Conservation (phyloP, 2,329 filamentous ascomycete species). For the Dendrostoma leiphaemia region DNA sequence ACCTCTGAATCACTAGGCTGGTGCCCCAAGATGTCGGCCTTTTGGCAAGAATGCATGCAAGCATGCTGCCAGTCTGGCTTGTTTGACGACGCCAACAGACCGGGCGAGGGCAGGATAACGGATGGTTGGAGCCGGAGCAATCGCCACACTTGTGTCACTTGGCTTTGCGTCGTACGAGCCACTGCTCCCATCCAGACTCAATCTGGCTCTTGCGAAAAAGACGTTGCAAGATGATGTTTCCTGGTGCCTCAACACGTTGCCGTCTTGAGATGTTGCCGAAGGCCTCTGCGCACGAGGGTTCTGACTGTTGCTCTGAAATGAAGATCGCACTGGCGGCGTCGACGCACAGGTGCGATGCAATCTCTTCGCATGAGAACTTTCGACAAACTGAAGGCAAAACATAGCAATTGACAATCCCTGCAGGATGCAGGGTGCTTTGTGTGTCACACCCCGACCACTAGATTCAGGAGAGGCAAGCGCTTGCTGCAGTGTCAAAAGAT, state of each 20-base stretch:
- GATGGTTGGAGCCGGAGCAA: neutral
- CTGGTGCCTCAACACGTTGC: neutral
- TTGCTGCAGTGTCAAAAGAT: too few species aligned
- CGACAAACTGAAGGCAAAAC: too few species aligned
- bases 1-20: neutral
- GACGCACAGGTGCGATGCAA: too few species aligned
- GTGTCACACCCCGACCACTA: too few species aligned
- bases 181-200: neutral
- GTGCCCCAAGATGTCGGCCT: neutral
- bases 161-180: neutral
- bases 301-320: too few species aligned
- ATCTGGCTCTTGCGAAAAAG: neutral
- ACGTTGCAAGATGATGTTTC: neutral
- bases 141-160: neutral
- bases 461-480: too few species aligned
- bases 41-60: too few species aligned
- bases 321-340: too few species aligned
- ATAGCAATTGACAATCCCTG: too few species aligned
- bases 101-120: neutral
- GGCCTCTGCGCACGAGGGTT: neutral
- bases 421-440: too few species aligned
- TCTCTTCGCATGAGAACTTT: too few species aligned
- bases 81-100: neutral
- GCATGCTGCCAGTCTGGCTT: neutral
- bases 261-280: neutral